Base-by-base conservation (phyloP, 1,284 basidiomycete genomes). In the Porogramme epimiltina region DNA sequence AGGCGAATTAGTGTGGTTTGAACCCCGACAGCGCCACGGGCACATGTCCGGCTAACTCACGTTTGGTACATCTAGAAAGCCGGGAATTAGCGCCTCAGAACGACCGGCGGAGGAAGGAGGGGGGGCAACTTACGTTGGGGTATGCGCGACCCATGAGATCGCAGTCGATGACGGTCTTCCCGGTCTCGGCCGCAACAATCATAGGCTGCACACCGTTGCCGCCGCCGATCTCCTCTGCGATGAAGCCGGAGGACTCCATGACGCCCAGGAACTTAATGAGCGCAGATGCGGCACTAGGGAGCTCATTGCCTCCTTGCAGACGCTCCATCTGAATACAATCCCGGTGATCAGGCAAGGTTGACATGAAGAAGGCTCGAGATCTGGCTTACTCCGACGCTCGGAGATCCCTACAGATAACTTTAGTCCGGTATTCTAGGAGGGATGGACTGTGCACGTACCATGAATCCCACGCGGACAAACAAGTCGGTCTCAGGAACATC, bases 141-240 rank as follows among this genome's bases (percentile, higher is more conserved):
- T 70, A 69, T 52, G 76, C 76, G 49, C 78, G 74, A 9, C 79
- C 80, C 79, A 82, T 82, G 48, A 80, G 76, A 62, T 84, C 82
- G 31, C 70, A 67, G 51, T 68, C 63, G 2, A 67, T 52, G 9
- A 66, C 62, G 16, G 51, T 43, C 51, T 64, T 66, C 43, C 60
- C 60, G 60, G 66, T 61, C 45, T 65, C 63, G 5, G 71, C 68
- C 3, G 77, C 76, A 40, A 75, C 69, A 19, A 79, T 67, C 64
- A 81, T 72, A 20, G 76, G 73, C 66, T 81, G 72, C 58, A 84
- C 73, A 28, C 82, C 82, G 58, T 84, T 84, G 15, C 75, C 76
- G 10, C 82, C 82, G 15, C 82, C 82, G 41, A 84, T 81, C 63
- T 82, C 80, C 47, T 78, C 76, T 11, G 75, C 74, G 15, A 77